phyloP scores from a whole-genome alignment of 73 alveolate species.

The Tetrahymena thermophila region DNA sequence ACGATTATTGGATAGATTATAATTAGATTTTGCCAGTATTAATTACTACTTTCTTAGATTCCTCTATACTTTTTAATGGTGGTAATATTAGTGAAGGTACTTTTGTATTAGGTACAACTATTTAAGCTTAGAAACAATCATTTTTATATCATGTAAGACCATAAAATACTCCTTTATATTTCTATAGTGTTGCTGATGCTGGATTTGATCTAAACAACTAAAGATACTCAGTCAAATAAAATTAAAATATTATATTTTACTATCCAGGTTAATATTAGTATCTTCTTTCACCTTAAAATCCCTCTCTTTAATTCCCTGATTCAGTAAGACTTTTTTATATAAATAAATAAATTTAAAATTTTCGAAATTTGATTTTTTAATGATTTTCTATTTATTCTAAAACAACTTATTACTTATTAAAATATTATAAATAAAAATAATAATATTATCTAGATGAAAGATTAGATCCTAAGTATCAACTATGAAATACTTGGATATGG shows the following conservation, averaged over 20 bases:
- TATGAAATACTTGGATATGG: background rate
- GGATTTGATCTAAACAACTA: background rate
- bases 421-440: too few species aligned
- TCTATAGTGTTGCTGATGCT: background rate
- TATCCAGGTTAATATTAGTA: background rate
- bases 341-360: too few species aligned
- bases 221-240: background rate
- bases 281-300: background rate
- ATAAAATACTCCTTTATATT: background rate
- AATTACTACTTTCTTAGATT: background rate
- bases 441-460: background rate
- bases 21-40: background rate
- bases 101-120: background rate
- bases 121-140: background rate
- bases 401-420: too few species aligned
- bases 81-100: background rate
- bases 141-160: background rate
- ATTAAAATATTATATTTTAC: background rate
- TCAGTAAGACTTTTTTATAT: background rate
- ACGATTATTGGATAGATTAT: background rate
- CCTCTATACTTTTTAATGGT: background rate
- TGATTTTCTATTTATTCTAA: too few species aligned
- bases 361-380: too few species aligned
- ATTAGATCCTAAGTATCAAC: background rate
- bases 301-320: background rate